Base-by-base conservation (phyloP, 2,329 filamentous ascomycete genomes). In the Phoma sp. region DNA sequence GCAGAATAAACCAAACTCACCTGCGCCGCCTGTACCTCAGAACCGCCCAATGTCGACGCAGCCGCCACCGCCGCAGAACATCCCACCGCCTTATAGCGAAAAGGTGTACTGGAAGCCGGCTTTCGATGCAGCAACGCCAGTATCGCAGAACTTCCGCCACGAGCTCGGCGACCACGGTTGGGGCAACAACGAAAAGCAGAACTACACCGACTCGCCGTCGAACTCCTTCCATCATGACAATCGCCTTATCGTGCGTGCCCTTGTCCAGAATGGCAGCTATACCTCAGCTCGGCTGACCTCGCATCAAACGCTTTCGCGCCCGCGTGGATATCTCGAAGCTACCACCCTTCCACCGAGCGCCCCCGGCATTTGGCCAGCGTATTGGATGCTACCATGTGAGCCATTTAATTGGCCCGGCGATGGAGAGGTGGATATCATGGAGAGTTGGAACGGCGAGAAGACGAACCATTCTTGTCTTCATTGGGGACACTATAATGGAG, bases 171-270 rank as follows among this genome's bases (percentile, higher is more conserved):
- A 78, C n/a, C 79, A 84, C 63, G 84, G 84, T 30, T 87, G 84
- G 84, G 84, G 84, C 18, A 87, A 87, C 64, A 81, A 84, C 56
- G 84, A 87, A 73, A 74, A 83, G 42, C 79, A 87, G 69, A 81
- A 83, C 72, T 87, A 87, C 66, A 82, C 81, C 5, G 72, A 78
- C 28, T 68, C 73, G 10, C 67, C 77, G 0, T 64, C 74, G 4
- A 86, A 86, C 62, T 79, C 79, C 18, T 87, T 86, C 66, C 77
- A 85, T 63, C 76, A 76, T 11, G 77, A 83, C 48, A 76, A 78
- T 21, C 78, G 79, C 49, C 76, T 87, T 0, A 76, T 87, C 17
- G 65, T 87, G 2, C 78, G 83, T 14, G 84, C 80, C 5, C 67
- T 86, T 10, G 77, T 77, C 11, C 65, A 75, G 34, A 62, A 65